Percentiles rank a stretch among this genome's conserved stretches.
Evolutionary conservation across 352 stramenopile genomes (phyloP).

Genomic region (Thraustochytrium striatum): DNA sequence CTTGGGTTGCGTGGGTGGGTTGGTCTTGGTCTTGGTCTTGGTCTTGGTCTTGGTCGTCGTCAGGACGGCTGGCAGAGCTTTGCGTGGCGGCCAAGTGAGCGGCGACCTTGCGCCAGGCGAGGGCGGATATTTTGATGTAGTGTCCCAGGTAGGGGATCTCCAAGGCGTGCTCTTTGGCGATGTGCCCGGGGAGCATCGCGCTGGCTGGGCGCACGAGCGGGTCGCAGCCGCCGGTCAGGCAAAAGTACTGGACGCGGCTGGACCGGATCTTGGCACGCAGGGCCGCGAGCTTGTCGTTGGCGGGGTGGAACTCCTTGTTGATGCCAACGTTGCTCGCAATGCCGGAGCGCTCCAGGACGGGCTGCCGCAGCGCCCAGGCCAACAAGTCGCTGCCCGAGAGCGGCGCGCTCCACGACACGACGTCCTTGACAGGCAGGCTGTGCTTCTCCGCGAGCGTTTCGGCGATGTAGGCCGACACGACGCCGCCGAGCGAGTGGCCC

Average conservation of each 20-base stretch:
- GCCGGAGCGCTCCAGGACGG: background rate
- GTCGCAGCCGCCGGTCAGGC: background rate
- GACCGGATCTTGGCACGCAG: background rate
- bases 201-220: background rate
- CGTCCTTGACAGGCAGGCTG: background rate
- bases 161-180: background rate
- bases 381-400: background rate
- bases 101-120: background rate
- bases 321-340: background rate
- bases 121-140: background rate
- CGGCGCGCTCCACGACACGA: background rate
- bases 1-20: too few species aligned
- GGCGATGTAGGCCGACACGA: background rate
- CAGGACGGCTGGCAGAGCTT: too few species aligned
- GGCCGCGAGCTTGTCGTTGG: background rate
- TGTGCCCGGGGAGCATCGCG: background rate
- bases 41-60: too few species aligned
- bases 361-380: background rate
- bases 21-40: too few species aligned
- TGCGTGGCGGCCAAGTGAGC: background rate
- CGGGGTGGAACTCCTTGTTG: background rate
- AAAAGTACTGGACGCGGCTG: background rate
- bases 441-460: background rate
- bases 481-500: constrained; percentile 3
- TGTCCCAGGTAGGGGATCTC: background rate